Conservation (phyloP, 805 yeast genomes). For the Peterozyma xylosa region DNA sequence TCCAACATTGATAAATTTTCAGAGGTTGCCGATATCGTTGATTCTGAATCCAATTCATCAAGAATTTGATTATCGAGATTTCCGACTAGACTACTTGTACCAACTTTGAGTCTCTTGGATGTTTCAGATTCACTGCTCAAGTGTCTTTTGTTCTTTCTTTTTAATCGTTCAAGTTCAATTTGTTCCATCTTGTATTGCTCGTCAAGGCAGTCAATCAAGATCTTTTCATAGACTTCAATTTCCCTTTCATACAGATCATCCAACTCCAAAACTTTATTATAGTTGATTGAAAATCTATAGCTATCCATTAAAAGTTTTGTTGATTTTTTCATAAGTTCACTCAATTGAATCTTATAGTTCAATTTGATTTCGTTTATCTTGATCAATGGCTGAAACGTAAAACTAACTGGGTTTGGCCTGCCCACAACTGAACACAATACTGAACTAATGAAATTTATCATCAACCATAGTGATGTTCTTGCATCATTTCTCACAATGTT, state of each 20-base stretch:
- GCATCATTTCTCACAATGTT: constrained; percentile 23
- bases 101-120: background rate
- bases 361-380: constrained; percentile 24
- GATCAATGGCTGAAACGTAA: constrained; percentile 24
- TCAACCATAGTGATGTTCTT: constrained; percentile 42
- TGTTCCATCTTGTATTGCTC: constrained; percentile 10
- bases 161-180: constrained; percentile 6
- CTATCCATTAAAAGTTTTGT: constrained; percentile 45
- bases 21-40: background rate
- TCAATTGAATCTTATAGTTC: constrained; percentile 37
- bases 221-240: constrained; percentile 25
- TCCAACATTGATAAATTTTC: constrained; percentile 18
- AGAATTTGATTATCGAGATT: constrained; percentile 12
- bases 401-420: constrained; percentile 47
- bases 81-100: constrained; percentile 3
- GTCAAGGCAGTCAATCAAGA: constrained; percentile 17
- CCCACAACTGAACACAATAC: constrained; percentile 44
- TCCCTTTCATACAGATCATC: constrained; percentile 35
- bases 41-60: constrained; percentile 17
- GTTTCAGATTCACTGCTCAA: constrained; percentile 12
- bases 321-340: constrained; percentile 40
- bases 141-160: constrained; percentile 10
- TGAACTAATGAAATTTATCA: constrained; percentile 37
- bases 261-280: constrained; percentile 30
- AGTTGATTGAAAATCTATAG: constrained; percentile 36